Base-by-base conservation (phyloP, 2,329 filamentous ascomycete genomes). In the Alternaria brassicicola region DNA sequence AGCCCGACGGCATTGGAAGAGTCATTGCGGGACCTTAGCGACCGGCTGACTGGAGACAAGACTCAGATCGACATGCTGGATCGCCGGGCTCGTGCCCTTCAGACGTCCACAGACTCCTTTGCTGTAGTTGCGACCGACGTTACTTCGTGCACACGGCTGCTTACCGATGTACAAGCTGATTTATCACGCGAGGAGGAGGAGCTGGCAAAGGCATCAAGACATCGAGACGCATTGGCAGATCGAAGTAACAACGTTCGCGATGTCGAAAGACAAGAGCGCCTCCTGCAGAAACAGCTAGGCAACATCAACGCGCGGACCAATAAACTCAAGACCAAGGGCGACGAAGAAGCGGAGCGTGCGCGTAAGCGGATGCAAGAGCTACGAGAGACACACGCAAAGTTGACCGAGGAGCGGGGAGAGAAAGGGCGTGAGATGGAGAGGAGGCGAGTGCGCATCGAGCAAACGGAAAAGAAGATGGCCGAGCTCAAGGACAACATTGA, bases 381-480 rank as follows among this genome's bases (percentile, higher is more conserved):
- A 55, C 85, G 91, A 54, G 87, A 85, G 4, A 85, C 93, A 45
- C 94, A 99, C 77, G 87, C 87, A 71, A 88, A 88, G 73, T 81
- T 98, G 60, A 90, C 89, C 0, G 90, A 94, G 72, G 94, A 99
- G 82, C 85, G 93, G 62, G 86, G 86, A 1, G 92, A 95, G 53
- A 96, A 96, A 79, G 89, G 89, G 31, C 89, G 92, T 57, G 94
- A 98, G 73, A 96, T 98, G 81, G 95, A 99, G 82, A 88, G 90
- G 73, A 85, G 93, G 69, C 87, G 91, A 67, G 92, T 97, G n/a
- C 84, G 93, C 60, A 98, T 99, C 64, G 95, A 99, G 79, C 93
- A 97, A 81, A 97, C 92, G 8, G 94, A 98, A 85, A 98, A 98
- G 82, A 98, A 98, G 93, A 99, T 98, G 94, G 88, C 90, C 46